phyloP scores from a whole-genome alignment of 2,329 filamentous ascomycete species.

The Nannizzia gypsea region DNA sequence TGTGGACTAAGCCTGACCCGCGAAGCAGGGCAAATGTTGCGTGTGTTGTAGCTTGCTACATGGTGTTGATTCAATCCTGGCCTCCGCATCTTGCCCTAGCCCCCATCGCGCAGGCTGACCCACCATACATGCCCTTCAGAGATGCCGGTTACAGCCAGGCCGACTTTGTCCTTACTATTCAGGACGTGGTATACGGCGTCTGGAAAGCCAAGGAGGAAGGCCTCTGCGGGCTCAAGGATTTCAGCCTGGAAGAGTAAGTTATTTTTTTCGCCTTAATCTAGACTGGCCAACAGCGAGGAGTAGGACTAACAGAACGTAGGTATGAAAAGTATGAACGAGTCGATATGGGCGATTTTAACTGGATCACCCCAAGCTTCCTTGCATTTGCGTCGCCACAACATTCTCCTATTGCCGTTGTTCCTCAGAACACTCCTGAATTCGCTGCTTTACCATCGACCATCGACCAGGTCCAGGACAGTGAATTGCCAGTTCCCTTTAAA shows the following conservation, averaged over 20 bases:
- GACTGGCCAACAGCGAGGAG: not conserved
- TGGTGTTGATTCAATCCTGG: constrained; percentile 97
- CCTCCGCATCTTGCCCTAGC: constrained; percentile 89
- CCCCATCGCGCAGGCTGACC: constrained; percentile 91
- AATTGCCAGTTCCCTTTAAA: constrained; percentile 78
- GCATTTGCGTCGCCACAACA: constrained; percentile 94
- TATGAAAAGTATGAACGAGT: constrained; percentile 94
- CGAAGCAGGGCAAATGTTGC: constrained; percentile 83
- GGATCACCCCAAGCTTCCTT: constrained; percentile 88
- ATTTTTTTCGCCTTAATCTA: not conserved
- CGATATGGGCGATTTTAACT: constrained; percentile 99
- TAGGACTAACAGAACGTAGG: constrained; percentile 24
- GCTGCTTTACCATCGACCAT: constrained; percentile 62
- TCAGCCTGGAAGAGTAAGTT: constrained; percentile 75
- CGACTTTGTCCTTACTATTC: constrained; percentile 88
- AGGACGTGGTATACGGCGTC: constrained; percentile 95
- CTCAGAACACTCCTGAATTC: constrained; percentile 61
- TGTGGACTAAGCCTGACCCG: constrained; percentile 88
- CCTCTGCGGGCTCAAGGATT: constrained; percentile 81
- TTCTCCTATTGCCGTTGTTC: constrained; percentile 59
- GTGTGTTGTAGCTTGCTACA: constrained; percentile 91
- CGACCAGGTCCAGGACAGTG: constrained; percentile 58
- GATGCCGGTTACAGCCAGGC: constrained; percentile 98
- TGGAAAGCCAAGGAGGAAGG: constrained; percentile 98
- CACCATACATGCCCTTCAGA: constrained; percentile 95